Conservation (phyloP, 2,329 filamentous ascomycete genomes). For the Trichophyton schoenleinii region DNA sequence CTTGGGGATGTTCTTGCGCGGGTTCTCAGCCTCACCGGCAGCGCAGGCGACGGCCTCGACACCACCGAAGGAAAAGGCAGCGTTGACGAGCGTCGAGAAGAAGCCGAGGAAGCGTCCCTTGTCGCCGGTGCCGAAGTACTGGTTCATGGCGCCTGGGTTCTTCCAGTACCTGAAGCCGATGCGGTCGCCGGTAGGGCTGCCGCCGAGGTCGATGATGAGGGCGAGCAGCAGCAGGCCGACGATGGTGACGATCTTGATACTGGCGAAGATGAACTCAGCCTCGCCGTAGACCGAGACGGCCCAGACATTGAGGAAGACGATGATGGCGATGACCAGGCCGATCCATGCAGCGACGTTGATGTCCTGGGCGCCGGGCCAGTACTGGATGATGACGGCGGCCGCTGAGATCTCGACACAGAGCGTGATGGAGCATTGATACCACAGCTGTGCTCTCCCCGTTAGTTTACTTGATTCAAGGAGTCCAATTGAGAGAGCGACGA, state of each 20-base stretch:
- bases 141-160: constrained; percentile 54
- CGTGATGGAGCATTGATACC: constrained; percentile 23
- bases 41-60: constrained; percentile 43
- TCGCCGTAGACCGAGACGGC: constrained; percentile 40
- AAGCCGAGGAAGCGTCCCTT: constrained; percentile 54
- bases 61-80: constrained; percentile 27
- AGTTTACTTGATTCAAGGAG: background rate
- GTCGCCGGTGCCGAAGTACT: constrained; percentile 46
- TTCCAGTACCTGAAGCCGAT: constrained; percentile 60
- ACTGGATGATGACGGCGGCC: constrained; percentile 49
- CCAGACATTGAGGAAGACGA: constrained; percentile 50
- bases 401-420: constrained; percentile 48
- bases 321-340: constrained; percentile 44
- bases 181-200: constrained; percentile 44
- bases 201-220: constrained; percentile 51
- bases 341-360: constrained; percentile 31
- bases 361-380: constrained; percentile 38
- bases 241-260: constrained; percentile 40
- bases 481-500: too few relatives aligned
- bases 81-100: constrained; percentile 37
- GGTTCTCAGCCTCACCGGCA: constrained; percentile 44
- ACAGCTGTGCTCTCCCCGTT: constrained; percentile 18
- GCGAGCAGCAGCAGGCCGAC: constrained; percentile 34
- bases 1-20: constrained; percentile 42
- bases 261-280: constrained; percentile 41